phyloP scores from a whole-genome alignment of 257 asterid genomes.

The Plantago major region DNA sequence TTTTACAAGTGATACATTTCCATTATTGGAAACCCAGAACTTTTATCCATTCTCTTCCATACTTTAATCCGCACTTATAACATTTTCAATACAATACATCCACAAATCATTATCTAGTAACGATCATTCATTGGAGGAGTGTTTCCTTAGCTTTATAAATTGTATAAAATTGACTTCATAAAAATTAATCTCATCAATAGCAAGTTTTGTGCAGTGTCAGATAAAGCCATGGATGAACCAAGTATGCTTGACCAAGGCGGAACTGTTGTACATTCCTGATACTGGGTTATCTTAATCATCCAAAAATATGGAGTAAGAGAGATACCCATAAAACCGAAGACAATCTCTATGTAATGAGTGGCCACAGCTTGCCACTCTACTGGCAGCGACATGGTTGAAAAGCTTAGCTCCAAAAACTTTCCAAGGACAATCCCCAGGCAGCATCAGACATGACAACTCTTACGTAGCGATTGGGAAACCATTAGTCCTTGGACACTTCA shows the following conservation, averaged over 20 bases:
- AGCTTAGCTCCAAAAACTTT: constrained; percentile 95
- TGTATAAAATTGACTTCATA: constrained; percentile 1
- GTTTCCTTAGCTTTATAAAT: constrained; percentile 9
- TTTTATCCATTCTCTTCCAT: no score
- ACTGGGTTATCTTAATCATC: neutral
- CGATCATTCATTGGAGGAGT: no score
- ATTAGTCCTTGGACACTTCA: constrained; percentile 76
- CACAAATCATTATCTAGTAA: no score
- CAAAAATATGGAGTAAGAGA: constrained; percentile 20
- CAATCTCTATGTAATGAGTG: constrained; percentile 96
- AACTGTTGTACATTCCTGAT: constrained; percentile 11
- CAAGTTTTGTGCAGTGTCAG: constrained; percentile 7
- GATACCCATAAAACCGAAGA: constrained; percentile 95
- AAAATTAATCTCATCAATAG: constrained; percentile 5
- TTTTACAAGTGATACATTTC: no score
- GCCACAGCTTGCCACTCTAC: constrained; percentile 99
- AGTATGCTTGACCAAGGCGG: constrained; percentile 9
- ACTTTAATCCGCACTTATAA: no score
- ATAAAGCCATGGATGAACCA: constrained; percentile 1
- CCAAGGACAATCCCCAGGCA: constrained; percentile 98
- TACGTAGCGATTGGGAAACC: constrained; percentile 93
- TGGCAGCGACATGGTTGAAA: constrained; percentile 99
- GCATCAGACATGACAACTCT: constrained; percentile 98
- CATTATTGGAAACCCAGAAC: no score
- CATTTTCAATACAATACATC: no score